Percentiles rank a stretch among this genome's conserved stretches.
Evolutionary conservation across 495 filamentous ascomycete genomes (phyloP).

Genomic region (Aspergillus carlsbadensis): DNA sequence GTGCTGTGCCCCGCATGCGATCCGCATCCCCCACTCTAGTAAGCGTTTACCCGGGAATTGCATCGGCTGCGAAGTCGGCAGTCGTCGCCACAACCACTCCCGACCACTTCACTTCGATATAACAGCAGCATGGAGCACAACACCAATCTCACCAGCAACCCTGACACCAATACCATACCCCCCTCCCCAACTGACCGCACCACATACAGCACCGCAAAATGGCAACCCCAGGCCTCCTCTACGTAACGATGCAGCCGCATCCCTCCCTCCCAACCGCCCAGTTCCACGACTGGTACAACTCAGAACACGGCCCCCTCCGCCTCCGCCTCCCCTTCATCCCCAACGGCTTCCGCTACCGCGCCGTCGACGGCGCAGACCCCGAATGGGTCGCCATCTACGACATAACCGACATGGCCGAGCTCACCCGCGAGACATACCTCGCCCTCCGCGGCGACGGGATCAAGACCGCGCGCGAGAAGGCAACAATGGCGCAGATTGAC

Average conservation of each 20-base stretch:
- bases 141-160: no score
- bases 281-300: conserved; percentile 91
- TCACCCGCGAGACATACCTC: conserved; percentile 65
- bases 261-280: conserved; percentile 60
- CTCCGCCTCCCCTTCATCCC: conserved; percentile 69
- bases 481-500: conserved; percentile 71
- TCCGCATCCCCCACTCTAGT: not conserved
- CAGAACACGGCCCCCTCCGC: conserved; percentile 78
- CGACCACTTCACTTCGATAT: conserved; percentile 1
- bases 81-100: conserved; percentile 10
- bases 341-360: conserved; percentile 77
- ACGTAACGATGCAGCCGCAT: conserved; percentile 75
- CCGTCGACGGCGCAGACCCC: conserved; percentile 56
- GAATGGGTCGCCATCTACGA: conserved; percentile 80
- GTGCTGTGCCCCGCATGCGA: not conserved
- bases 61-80: conserved; percentile 18
- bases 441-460: conserved; percentile 61
- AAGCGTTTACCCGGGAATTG: conserved; percentile 13
- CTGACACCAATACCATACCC: no score
- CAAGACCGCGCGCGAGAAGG: conserved; percentile 69
- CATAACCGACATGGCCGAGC: conserved; percentile 67
- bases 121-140: conserved; percentile 2
- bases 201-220: conserved; percentile 29
- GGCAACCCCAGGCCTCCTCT: conserved; percentile 63
- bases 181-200: no score